Conservation (phyloP, 2,329 filamentous ascomycete species). For the Cercospora zeina region DNA sequence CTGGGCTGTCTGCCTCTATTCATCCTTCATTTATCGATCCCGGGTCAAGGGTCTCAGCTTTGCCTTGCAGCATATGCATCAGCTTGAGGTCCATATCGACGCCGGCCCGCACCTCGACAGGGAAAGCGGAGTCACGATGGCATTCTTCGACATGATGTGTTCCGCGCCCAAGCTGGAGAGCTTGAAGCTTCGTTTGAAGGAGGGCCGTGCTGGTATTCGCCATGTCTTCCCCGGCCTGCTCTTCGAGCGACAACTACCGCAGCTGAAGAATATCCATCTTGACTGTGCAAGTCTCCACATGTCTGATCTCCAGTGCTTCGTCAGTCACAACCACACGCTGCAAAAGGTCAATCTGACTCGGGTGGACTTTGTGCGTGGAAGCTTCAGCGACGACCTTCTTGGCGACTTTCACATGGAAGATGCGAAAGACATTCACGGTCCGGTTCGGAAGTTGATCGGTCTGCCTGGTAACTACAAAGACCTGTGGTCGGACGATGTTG, state of each 20-base stretch:
- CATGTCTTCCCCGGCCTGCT: not conserved
- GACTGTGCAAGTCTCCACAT: not conserved
- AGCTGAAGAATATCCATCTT: not conserved
- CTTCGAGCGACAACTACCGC: not conserved
- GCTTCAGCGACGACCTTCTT: not conserved
- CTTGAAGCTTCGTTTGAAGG: not conserved
- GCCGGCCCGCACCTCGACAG: no score
- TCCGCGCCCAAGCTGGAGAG: not conserved
- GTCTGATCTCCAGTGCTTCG: not conserved
- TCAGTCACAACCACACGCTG: not conserved
- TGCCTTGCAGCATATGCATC: not conserved
- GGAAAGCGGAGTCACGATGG: not conserved
- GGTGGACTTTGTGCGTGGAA: not conserved
- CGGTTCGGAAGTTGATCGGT: not conserved
- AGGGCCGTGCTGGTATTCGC: not conserved
- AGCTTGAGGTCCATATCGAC: not conserved
- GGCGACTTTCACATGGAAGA: not conserved
- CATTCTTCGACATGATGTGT: not conserved
- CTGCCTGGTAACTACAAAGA: not conserved
- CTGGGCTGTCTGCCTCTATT: not conserved
- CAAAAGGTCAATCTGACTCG: not conserved
- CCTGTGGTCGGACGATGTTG: slow-evolving; percentile 1
- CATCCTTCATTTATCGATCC: not conserved
- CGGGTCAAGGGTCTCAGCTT: not conserved
- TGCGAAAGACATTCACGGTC: not conserved